Percentiles rank a stretch among this genome's conserved stretches.
These are phyloP conservation scores for Xerocomellus chrysenteron DNA, from an alignment of 768 basidiomycete species.

Conservation along the genomic window DNA sequence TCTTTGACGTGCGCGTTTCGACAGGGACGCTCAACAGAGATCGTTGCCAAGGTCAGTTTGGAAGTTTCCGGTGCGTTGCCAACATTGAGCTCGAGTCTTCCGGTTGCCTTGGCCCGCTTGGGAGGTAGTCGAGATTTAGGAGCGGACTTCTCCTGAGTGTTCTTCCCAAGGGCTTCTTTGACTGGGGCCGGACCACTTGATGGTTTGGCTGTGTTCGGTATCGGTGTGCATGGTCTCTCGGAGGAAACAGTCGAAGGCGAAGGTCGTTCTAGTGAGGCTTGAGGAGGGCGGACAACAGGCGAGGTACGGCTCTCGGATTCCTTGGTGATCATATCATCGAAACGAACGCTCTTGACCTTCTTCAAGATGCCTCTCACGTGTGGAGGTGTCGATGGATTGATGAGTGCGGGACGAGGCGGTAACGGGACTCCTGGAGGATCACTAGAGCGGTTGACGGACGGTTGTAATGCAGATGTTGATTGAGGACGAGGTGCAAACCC, in stretches of 20 bases:
- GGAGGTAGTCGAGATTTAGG: constrained; percentile 15
- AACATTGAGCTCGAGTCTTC: constrained; percentile 2
- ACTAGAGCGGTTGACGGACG: constrained; percentile 3
- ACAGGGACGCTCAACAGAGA: constrained; percentile 16
- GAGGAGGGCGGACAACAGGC: background rate
- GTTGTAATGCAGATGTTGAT: constrained; percentile 1
- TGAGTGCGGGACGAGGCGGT: constrained; percentile 23
- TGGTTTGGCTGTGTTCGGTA: background rate
- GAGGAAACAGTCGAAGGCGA: constrained; percentile 2
- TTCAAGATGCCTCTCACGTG: constrained; percentile 39
- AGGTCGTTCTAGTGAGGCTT: background rate
- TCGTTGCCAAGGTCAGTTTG: constrained; percentile 2
- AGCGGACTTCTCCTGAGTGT: constrained; percentile 7
- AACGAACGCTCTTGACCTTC: constrained; percentile 41
- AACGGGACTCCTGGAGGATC: constrained; percentile 22
- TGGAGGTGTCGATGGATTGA: constrained; percentile 28
- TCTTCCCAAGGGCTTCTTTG: constrained; percentile 2
- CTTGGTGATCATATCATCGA: constrained; percentile 23
- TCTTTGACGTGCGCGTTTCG: constrained; percentile 15
- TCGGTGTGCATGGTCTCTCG: constrained; percentile 14
- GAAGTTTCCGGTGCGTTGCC: background rate
- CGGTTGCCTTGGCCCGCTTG: constrained; percentile 12
- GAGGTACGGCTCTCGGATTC: constrained; percentile 1
- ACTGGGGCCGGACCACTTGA: background rate
- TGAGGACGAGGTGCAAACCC: background rate